Base-by-base conservation (phyloP, 345 rosid genomes). In the Ricinus communis region DNA sequence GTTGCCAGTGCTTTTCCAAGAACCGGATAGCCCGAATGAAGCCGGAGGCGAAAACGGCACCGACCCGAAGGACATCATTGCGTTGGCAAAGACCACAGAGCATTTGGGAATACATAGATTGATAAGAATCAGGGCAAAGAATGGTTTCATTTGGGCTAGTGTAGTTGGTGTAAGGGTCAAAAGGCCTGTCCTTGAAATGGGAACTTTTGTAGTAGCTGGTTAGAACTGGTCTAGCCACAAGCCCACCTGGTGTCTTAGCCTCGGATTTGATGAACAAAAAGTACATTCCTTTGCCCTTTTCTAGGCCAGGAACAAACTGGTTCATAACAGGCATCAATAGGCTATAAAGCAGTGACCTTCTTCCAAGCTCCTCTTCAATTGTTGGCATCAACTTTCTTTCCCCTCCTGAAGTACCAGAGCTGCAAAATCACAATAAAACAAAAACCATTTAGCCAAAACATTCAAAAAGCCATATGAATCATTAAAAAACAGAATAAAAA, bases 381-480 rank as follows among this genome's bases (percentile, higher is more conserved):
- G 89, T 83, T 15, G 89, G 89, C 89, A 85, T 85, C 87, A 85
- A 16, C 70, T 85, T 85, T 68, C 89, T 83, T 65, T 85, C 87
- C n/a, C 87, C 89, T 40, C 92, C 99, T 52, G 99, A 94, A 18
- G 99, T 94, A 40, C 99, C 99, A 7, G 99, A 91, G 81, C 99
- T 94, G 64, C 31, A 85, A 79, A 19, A 13, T 31, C 4, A 38
- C 50, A 36, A 36, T 19, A 60, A 27, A 61, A 54, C 46, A 31
- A n/a, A 22, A 27, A 25, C 71, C 70, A 62, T 40, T 70, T 60
- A 54, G 68, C 70, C 66, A 55, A 49, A 68, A 28, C 65, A 59
- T 47, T n/a, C n/a, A n/a, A n/a, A n/a, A n/a, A n/a, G n/a, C n/a
- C n/a, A n/a, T n/a, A n/a, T n/a, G n/a, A n/a, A n/a, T n/a, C n/a